Evolutionary conservation across 1,284 basidiomycete genomes (phyloP), one percentile per base, ranked within the genome.

Genomic region (Stygiomarasmius scandens): DNA sequence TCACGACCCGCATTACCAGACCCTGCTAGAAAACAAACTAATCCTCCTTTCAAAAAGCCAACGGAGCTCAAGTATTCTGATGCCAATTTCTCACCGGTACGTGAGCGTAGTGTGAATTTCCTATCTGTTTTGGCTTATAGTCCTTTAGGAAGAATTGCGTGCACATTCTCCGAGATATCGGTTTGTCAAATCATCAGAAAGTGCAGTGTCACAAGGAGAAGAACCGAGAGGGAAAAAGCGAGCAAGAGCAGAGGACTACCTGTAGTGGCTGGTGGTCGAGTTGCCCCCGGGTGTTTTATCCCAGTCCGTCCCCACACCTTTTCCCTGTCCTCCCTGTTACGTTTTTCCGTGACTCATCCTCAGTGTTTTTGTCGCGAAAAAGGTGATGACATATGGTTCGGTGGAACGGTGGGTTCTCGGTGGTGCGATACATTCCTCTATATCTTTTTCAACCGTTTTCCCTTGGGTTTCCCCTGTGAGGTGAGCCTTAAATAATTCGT

Each of bases 1-100:
- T 70, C 75, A 10, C 75, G 75, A 56, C 77, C 86, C 16, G 79
- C 74, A 14, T 70, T 89, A 58, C 86, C 89, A 10, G 79, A 87
- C 68, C 75, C 82, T 29, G 69, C 78, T 22, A 66, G 87, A 62
- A 75, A 78, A 46, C 86, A 92, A 73, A 85, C 78, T 32, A 87
- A 89, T 66, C 81, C 86, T 8, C 78, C 83, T 2, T 85, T 91
- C 69, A 93, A 93, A 79, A 90, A 92, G 68, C 76, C 80, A 10
- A 92, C 89, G 5, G 77, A 82, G n/a, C 75, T 93, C 49, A 89
- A 92, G 68, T 92, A 87, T 70, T 72, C 77, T 20, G 87, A 93
- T 67, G 76, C 90, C 0, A 92, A 93, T 65, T 92, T 90, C 66
- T 87, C 83, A 60, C 85, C 87, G 10, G 89, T 90, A 62, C 55